Conservation (phyloP, 352 stramenopile genomes). For the Thraustotheca clavata region DNA sequence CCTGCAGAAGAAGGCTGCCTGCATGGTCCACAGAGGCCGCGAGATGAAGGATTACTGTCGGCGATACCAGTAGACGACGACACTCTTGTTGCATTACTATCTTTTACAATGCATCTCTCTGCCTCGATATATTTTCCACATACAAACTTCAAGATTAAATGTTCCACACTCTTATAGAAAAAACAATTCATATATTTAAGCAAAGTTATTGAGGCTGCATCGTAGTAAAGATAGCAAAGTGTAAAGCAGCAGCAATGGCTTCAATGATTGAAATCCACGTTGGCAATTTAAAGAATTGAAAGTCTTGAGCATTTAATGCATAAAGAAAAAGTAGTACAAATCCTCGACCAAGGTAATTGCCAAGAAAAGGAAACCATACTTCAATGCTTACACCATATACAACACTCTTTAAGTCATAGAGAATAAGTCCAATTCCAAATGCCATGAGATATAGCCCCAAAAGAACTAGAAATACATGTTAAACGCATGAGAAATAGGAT, state of each 20-base stretch:
- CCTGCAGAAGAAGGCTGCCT: neutral
- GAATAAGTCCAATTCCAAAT: constrained; percentile 62
- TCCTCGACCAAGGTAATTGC: constrained; percentile 79
- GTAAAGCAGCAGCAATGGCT: constrained; percentile 5
- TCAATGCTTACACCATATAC: constrained; percentile 76
- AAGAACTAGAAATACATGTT: constrained; percentile 34
- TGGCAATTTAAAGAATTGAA: constrained; percentile 21
- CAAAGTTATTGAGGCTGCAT: constrained; percentile 17
- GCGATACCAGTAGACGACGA: neutral
- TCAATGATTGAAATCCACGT: constrained; percentile 13
- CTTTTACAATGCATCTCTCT: constrained; percentile 3
- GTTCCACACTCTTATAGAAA: neutral
- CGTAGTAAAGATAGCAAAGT: constrained; percentile 20
- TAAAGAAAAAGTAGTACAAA: constrained; percentile 75
- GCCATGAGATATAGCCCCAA: constrained; percentile 80
- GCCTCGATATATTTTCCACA: neutral
- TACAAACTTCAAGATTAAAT: neutral
- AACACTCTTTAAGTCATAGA: constrained; percentile 81
- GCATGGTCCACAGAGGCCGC: neutral
- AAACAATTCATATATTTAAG: neutral
- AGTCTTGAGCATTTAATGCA: constrained; percentile 31
- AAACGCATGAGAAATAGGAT: constrained; percentile 2
- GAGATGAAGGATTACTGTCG: neutral
- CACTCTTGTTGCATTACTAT: neutral
- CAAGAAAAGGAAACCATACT: constrained; percentile 77